Evolutionary conservation across 305 asterid species (phyloP).

Genomic region (Solanum hybrid): DNA sequence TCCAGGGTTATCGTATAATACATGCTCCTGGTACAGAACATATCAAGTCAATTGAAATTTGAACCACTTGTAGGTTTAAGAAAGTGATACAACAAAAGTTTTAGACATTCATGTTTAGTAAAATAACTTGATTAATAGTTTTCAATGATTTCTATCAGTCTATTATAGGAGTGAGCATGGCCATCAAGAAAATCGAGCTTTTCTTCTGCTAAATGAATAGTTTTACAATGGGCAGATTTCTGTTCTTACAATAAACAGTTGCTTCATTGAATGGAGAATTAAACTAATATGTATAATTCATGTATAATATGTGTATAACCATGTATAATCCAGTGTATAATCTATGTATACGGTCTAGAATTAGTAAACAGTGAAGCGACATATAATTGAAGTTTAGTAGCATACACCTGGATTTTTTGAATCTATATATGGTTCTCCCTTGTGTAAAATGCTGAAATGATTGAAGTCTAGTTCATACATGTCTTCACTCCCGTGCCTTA

Average conservation of each 20-base stretch:
- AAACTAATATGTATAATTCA: not conserved
- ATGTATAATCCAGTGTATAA: not conserved
- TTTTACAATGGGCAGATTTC: not conserved
- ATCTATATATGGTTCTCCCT: constrained; percentile 16
- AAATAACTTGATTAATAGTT: not conserved
- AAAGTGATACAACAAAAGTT: not conserved
- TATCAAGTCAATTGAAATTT: not conserved
- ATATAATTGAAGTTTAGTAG: not conserved
- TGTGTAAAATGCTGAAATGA: constrained; percentile 15
- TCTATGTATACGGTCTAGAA: not conserved
- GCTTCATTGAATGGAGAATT: not conserved
- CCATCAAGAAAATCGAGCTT: not conserved
- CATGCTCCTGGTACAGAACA: constrained; percentile 13
- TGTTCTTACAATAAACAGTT: not conserved
- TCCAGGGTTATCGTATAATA: constrained; percentile 16
- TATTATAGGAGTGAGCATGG: not conserved
- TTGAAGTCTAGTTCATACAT: constrained; percentile 22
- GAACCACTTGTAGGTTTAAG: not conserved
- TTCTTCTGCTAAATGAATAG: not conserved
- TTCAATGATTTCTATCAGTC: not conserved
- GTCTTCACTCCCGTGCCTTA: constrained; percentile 24
- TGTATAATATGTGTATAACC: not conserved
- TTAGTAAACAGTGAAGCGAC: not conserved
- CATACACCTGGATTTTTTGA: constrained; percentile 17
- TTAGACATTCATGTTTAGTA: not conserved